These are phyloP conservation scores for Metarhizium robertsii DNA, from an alignment of 2,329 filamentous ascomycete species.

Conservation along the genomic window DNA sequence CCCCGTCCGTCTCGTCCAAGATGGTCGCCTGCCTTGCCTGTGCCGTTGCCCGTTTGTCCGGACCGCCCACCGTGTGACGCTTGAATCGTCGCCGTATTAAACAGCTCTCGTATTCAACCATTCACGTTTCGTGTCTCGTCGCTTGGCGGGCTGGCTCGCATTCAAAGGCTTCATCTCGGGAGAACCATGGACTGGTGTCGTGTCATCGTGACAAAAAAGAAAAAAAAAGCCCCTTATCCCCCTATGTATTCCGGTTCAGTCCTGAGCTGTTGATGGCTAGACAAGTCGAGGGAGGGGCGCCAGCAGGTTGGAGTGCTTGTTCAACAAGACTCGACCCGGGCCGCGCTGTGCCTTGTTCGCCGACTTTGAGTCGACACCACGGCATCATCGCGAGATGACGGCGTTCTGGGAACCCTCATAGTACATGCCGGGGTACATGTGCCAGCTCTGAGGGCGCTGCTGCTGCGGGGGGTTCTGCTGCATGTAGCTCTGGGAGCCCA, in stretches of 20 bases:
- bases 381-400: conserved; percentile 7
- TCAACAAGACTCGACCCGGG: not conserved
- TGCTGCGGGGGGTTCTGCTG: conserved; percentile 17
- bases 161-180: not conserved
- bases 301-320: not conserved
- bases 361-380: not conserved
- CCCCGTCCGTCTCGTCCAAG: not conserved
- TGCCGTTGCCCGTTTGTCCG: not conserved
- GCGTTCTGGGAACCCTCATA: conserved; percentile 12
- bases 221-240: not conserved
- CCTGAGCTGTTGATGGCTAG: not conserved
- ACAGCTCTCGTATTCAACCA: not conserved
- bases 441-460: conserved; percentile 20
- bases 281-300: not conserved
- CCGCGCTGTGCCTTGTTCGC: not conserved
- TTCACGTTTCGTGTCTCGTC: not conserved
- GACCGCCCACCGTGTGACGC: not conserved
- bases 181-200: not conserved
- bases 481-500: conserved; percentile 14
- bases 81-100: not conserved
- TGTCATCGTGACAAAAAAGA: not conserved
- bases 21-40: not conserved
- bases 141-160: not conserved
- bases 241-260: not conserved
- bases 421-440: conserved; percentile 23